These are phyloP conservation scores for Colletotrichum kahawae DNA, from an alignment of 2,329 filamentous ascomycete genomes.

Conservation along the genomic window DNA sequence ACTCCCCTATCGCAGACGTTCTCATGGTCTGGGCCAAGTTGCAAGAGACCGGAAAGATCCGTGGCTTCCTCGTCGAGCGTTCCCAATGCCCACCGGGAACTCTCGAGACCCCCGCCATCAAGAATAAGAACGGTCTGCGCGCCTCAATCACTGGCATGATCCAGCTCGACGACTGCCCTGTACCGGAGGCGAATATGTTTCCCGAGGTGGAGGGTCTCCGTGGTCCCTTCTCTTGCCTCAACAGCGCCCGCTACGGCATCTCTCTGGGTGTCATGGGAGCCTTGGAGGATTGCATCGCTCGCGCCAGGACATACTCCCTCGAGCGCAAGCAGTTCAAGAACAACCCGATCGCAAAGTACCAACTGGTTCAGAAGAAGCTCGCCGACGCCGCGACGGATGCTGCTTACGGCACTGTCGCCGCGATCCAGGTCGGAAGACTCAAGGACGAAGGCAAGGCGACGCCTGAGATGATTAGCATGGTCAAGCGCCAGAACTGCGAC, in stretches of 20 bases:
- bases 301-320: conserved; percentile 85
- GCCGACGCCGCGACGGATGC: conserved; percentile 91
- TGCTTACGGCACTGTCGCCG: conserved; percentile 87
- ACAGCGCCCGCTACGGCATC: conserved; percentile 92
- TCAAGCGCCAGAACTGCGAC: conserved; percentile 98
- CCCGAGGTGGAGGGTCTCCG: conserved; percentile 84
- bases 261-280: conserved; percentile 93
- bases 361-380: conserved; percentile 97
- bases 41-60: conserved; percentile 89
- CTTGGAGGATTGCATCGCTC: conserved; percentile 85
- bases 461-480: conserved; percentile 96
- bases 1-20: conserved; percentile 87
- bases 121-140: conserved; percentile 92
- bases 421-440: conserved; percentile 87
- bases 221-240: conserved; percentile 93
- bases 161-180: conserved; percentile 88
- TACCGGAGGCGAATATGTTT: conserved; percentile 92
- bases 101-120: conserved; percentile 88
- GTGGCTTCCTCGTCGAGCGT: conserved; percentile 89
- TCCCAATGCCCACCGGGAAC: conserved; percentile 85
- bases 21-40: conserved; percentile 93
- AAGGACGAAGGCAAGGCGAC: conserved; percentile 89
- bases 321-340: conserved; percentile 96
- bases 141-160: conserved; percentile 99
- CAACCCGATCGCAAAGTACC: conserved; percentile 94